Conservation (phyloP, 1,284 basidiomycete species). For the Phylloporus sp. region DNA sequence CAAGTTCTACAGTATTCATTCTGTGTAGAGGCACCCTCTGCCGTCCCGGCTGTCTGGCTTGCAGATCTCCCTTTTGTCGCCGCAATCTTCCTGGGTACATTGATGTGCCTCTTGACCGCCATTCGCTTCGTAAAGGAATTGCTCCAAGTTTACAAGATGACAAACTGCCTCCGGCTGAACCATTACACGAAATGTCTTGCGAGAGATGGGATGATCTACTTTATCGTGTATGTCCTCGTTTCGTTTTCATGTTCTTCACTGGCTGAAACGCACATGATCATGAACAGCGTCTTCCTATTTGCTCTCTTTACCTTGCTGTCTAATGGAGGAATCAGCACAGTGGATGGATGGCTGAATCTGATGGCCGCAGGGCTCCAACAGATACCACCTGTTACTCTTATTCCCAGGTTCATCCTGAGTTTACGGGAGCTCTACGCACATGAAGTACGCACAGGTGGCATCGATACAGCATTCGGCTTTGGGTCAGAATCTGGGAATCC, state of each 20-base stretch:
- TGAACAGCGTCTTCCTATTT: too few species aligned
- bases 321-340: neutral
- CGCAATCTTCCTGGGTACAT: neutral
- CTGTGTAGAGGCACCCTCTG: neutral
- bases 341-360: neutral
- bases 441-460: neutral
- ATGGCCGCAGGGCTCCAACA: neutral
- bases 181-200: neutral
- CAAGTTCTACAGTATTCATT: neutral
- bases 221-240: neutral
- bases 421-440: neutral
- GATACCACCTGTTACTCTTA: neutral
- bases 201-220: neutral
- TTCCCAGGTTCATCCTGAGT: neutral
- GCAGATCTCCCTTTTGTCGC: neutral
- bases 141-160: too few species aligned
- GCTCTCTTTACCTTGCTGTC: neutral
- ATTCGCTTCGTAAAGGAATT: too few species aligned
- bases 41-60: neutral
- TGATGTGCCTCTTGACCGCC: too few species aligned
- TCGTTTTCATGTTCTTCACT: too few species aligned
- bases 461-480: constrained; percentile 3
- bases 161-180: too few species aligned
- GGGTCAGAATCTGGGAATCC: neutral
- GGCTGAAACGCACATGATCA: too few species aligned